Percentiles rank a stretch among this genome's conserved stretches.
Conservation (phyloP, 1,139 yeast genomes). For the Lodderomyces parapsilosis region DNA sequence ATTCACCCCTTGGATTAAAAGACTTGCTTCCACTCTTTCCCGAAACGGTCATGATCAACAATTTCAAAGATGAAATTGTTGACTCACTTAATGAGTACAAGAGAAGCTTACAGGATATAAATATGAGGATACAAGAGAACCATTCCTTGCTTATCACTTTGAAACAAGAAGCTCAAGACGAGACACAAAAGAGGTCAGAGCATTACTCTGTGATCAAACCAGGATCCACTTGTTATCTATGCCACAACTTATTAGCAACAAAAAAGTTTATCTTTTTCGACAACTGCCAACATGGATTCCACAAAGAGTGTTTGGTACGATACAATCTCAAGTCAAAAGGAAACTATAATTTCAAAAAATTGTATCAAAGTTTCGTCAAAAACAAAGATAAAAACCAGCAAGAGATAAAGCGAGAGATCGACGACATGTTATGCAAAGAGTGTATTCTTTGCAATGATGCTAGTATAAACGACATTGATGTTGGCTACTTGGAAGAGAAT, state of each 20-base stretch:
- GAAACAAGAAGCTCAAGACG: slow-evolving; percentile 35
- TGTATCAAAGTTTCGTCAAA: slow-evolving; percentile 49
- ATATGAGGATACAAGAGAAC: slow-evolving; percentile 77
- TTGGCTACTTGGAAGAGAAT: slow-evolving; percentile 28
- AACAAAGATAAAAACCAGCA: slow-evolving; percentile 32
- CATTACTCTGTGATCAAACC: slow-evolving; percentile 58
- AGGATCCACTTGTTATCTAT: slow-evolving; percentile 77
- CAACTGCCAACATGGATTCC: slow-evolving; percentile 82
- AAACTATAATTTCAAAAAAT: slow-evolving; percentile 66
- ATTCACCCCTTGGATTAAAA: slow-evolving; percentile 55
- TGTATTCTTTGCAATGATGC: slow-evolving; percentile 82
- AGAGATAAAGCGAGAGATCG: slow-evolving; percentile 46
- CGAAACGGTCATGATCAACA: slow-evolving; percentile 76
- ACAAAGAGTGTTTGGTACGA: slow-evolving; percentile 78
- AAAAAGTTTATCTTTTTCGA: slow-evolving; percentile 83
- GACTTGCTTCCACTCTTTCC: slow-evolving; percentile 86
- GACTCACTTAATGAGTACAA: slow-evolving; percentile 75
- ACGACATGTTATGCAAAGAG: slow-evolving; percentile 58
- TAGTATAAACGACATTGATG: slow-evolving; percentile 70
- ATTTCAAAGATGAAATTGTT: slow-evolving; percentile 81
- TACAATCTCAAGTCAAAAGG: slow-evolving; percentile 56
- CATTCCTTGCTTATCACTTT: slow-evolving; percentile 62
- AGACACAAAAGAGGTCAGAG: slow-evolving; percentile 12
- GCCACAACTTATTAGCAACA: slow-evolving; percentile 65
- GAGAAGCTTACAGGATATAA: slow-evolving; percentile 56